A percentile compares a stretch with the other conserved stretches of the same genome.
Conservation (phyloP, 345 rosid genomes). For the Linum usitatissimum region DNA sequence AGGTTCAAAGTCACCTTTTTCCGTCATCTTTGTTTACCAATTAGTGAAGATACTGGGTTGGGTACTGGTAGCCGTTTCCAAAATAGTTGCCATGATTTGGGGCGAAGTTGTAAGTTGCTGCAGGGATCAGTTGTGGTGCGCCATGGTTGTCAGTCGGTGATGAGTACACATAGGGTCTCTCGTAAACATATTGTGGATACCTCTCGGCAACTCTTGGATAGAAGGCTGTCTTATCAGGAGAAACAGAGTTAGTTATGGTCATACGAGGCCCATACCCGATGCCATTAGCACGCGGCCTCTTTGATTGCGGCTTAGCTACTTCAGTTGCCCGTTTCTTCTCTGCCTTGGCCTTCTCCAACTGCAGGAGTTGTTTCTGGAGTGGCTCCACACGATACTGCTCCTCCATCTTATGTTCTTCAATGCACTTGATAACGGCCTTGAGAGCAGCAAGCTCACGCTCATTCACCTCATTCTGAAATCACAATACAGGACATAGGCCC, state of each 20-base stretch:
- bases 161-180: slow-evolving; percentile 55
- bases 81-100: slow-evolving; percentile 83
- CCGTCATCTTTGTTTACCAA: slow-evolving; percentile 18
- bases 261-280: slow-evolving; percentile 56
- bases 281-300: slow-evolving; percentile 73
- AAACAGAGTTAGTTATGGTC: slow-evolving; percentile 12
- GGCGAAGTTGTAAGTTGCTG: slow-evolving; percentile 56
- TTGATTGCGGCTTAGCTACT: slow-evolving; percentile 78
- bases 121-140: slow-evolving; percentile 32
- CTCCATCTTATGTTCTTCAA: slow-evolving; percentile 93
- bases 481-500: background rate
- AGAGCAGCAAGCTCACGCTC: slow-evolving; percentile 80
- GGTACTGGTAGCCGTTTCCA: slow-evolving; percentile 89
- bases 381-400: slow-evolving; percentile 62
- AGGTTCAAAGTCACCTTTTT: slow-evolving; percentile 43
- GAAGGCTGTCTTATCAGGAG: slow-evolving; percentile 41
- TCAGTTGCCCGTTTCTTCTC: slow-evolving; percentile 83
- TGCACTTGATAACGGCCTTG: slow-evolving; percentile 76
- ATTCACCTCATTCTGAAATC: slow-evolving; percentile 57
- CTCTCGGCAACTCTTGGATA: slow-evolving; percentile 55
- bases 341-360: slow-evolving; percentile 88
- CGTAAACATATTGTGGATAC: slow-evolving; percentile 73
- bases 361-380: slow-evolving; percentile 58
- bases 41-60: slow-evolving; percentile 73
- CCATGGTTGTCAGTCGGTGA: slow-evolving; percentile 54